Evolutionary conservation across 1,284 basidiomycete species (phyloP), one percentile per base, ranked within the genome.

Genomic region (Boletellus deceptivus): DNA sequence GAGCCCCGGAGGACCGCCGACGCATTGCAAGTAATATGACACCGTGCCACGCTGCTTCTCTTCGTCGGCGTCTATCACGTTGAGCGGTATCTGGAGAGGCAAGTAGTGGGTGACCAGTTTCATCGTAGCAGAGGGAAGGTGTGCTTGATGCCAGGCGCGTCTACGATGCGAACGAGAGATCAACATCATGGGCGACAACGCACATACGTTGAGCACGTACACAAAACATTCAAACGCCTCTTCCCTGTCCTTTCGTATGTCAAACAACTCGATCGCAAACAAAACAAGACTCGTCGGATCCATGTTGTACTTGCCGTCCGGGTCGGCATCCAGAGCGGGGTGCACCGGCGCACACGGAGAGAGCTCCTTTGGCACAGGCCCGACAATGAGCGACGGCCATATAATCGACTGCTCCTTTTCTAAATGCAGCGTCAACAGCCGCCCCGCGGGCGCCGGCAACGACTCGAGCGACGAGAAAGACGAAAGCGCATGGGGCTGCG

Each of bases 151-250:
- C 88, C 88, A 90, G 37, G 88, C 86, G 46, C 86, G 87, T 55
- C 87, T 90, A 59, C 18, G 7, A n/a, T 48, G 25, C 34, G 39
- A 37, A 44, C 3, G 13, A 16, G 13, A 20, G 10, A 27, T 53
- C 18, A 50, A 51, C 38, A 18, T 18, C 10, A 6, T 20, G 22
- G 52, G 14, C 9, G n/a, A 29, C n/a, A 14, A 17, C 13, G 16
- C 17, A 24, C 18, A 35, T 1, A 7, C 9, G 25, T 3, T 0
- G 11, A 1, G 56, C 41, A 76, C 87, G 65, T 64, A 87, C 88
- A 88, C 68, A 58, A 90, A 87, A 57, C 78, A 88, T 70, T 89
- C 88, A 58, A 91, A 90, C 3, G 88, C 87, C 53, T 82, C 83
- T 36, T 85, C 82, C 53, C 77, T 81, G 44, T 86, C 78, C 60